phyloP scores from a whole-genome alignment of 768 basidiomycete species.

The Suillus fuscotomentosus region DNA sequence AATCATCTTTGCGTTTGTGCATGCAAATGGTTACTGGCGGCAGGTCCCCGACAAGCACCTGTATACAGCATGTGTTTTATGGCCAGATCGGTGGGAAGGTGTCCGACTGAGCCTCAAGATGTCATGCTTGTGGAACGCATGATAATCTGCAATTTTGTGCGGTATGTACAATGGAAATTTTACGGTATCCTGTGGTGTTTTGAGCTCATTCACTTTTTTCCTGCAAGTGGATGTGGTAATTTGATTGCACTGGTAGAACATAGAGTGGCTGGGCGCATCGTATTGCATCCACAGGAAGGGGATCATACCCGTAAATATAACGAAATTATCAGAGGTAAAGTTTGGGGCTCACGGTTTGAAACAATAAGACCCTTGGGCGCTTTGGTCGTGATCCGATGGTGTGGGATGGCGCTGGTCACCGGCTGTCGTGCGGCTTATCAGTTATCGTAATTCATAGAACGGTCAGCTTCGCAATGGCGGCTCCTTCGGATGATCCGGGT shows the following conservation, averaged over 20 bases:
- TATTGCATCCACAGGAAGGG: not conserved
- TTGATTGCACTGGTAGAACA: not conserved
- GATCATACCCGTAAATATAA: not conserved
- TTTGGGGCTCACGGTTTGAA: not conserved
- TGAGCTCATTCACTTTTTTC: not conserved
- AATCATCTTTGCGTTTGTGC: not conserved
- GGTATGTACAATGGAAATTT: not conserved
- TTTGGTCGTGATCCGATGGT: not conserved
- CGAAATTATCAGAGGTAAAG: not conserved
- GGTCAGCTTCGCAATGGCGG: not conserved
- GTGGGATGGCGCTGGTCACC: not conserved
- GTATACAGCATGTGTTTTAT: not conserved
- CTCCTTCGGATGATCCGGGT: not conserved
- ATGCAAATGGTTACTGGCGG: not conserved
- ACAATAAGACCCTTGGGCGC: not conserved
- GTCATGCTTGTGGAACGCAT: not conserved
- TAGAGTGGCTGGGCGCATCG: not conserved
- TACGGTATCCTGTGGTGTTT: not conserved
- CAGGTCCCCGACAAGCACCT: not conserved
- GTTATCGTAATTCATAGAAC: not conserved
- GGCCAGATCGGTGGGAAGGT: not conserved
- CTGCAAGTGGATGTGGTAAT: not conserved
- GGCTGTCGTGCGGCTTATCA: not conserved
- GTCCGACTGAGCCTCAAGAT: not conserved
- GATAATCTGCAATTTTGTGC: not conserved